Evolutionary conservation across 1,139 yeast species (phyloP).

Genomic region (Diutina catenulata): DNA sequence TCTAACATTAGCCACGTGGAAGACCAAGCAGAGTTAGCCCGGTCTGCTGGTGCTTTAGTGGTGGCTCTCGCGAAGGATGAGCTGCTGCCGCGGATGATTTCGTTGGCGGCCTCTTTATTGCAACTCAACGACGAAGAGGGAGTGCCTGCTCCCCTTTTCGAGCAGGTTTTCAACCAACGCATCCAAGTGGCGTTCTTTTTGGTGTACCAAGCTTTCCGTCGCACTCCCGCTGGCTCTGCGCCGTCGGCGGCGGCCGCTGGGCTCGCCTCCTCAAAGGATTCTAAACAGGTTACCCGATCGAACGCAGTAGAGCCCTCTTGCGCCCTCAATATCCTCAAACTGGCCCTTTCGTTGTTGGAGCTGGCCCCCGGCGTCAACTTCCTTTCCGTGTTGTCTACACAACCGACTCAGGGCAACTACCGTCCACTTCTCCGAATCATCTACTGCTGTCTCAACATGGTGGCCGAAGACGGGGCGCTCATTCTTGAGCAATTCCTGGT

Average conservation of each 20-base stretch:
- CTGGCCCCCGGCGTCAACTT: conserved; percentile 1
- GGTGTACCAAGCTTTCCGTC: conserved; percentile 21
- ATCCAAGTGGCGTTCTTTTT: conserved; percentile 62
- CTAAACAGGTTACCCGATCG: background rate
- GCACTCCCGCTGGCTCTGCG: background rate
- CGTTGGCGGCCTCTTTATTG: conserved; percentile 38
- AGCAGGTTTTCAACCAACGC: conserved; percentile 46
- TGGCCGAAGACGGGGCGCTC: conserved; percentile 28
- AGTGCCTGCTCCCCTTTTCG: conserved; percentile 17
- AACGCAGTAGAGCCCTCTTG: too few relatives aligned
- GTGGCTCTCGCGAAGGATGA: conserved; percentile 46
- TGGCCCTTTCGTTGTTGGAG: background rate
- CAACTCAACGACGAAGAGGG: conserved; percentile 25
- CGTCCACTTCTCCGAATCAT: conserved; percentile 52
- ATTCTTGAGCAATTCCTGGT: conserved; percentile 39
- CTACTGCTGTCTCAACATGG: conserved; percentile 34
- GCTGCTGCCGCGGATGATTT: conserved; percentile 17
- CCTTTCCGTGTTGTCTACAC: background rate
- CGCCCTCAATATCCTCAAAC: conserved; percentile 3
- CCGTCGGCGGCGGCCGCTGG: background rate
- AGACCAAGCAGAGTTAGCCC: conserved; percentile 59
- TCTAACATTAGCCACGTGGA: conserved; percentile 41
- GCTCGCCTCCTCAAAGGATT: background rate
- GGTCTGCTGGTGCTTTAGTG: conserved; percentile 67
- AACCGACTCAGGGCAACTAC: conserved; percentile 17